Conservation (phyloP, 2,329 filamentous ascomycete species). For the Coniochaeta sp. region DNA sequence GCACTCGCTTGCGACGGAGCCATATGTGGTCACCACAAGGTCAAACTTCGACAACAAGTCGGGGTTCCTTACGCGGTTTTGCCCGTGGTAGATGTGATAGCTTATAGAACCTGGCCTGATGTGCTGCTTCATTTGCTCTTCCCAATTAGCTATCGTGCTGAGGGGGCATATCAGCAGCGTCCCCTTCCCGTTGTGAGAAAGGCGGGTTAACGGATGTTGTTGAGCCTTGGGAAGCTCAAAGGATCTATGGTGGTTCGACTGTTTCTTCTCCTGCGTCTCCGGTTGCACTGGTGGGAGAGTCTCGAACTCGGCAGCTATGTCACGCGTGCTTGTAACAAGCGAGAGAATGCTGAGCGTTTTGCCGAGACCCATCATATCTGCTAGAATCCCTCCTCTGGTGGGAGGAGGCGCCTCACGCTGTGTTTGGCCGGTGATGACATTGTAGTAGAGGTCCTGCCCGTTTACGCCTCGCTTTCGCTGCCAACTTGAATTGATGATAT, state of each 20-base stretch:
- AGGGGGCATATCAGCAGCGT: constrained; percentile 85
- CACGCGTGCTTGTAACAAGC: constrained; percentile 59
- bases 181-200: constrained; percentile 63
- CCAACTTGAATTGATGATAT: constrained; percentile 70
- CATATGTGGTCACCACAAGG: constrained; percentile 87
- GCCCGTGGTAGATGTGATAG: constrained; percentile 82
- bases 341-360: constrained; percentile 83
- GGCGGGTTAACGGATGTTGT: constrained; percentile 37
- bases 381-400: constrained; percentile 65
- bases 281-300: constrained; percentile 42
- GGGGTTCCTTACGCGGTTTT: constrained; percentile 62
- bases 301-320: constrained; percentile 57
- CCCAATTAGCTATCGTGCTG: constrained; percentile 91
- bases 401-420: constrained; percentile 54
- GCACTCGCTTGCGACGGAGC: constrained; percentile 76
- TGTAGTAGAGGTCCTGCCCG: constrained; percentile 59
- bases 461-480: constrained; percentile 44
- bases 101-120: constrained; percentile 55
- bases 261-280: constrained; percentile 27
- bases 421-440: constrained; percentile 75
- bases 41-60: constrained; percentile 66
- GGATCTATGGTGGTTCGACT: constrained; percentile 13
- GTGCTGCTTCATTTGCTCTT: constrained; percentile 82
- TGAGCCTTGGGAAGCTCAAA: constrained; percentile 33
- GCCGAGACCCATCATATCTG: constrained; percentile 85